A percentile compares a stretch with the other conserved stretches of the same genome.
Conservation (phyloP, 495 filamentous ascomycete species). For the Amphirosellinia nigrospora region DNA sequence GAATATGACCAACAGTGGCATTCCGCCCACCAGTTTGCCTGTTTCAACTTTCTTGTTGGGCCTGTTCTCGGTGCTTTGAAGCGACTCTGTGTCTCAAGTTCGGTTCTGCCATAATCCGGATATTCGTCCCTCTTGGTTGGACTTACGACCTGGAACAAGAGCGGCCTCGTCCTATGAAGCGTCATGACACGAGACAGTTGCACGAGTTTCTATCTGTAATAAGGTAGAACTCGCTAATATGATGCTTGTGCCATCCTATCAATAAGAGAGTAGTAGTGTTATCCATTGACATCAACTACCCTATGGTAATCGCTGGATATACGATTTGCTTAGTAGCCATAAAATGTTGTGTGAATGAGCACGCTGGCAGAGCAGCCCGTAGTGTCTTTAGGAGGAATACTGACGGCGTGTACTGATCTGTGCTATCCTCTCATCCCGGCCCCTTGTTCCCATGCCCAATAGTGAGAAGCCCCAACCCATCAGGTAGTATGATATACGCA, state of each 20-base stretch:
- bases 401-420: too few species aligned
- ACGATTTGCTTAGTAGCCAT: background rate
- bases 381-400: background rate
- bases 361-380: background rate
- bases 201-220: background rate
- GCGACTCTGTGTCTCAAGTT: background rate
- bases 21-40: slow-evolving; percentile 5
- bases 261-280: background rate
- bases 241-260: background rate
- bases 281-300: background rate
- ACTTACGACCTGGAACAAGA: background rate
- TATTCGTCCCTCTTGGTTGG: background rate
- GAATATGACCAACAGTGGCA: slow-evolving; percentile 21
- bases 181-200: background rate
- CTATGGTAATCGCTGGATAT: background rate
- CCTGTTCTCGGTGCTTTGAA: background rate
- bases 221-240: background rate
- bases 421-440: too few species aligned
- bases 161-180: background rate
- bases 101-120: background rate
- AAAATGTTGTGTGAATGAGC: background rate
- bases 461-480: too few species aligned
- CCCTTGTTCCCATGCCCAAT: too few species aligned
- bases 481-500: too few species aligned
- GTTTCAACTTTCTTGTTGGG: background rate